phyloP scores from a whole-genome alignment of 305 asterid species.

The Striga hermonthica region DNA sequence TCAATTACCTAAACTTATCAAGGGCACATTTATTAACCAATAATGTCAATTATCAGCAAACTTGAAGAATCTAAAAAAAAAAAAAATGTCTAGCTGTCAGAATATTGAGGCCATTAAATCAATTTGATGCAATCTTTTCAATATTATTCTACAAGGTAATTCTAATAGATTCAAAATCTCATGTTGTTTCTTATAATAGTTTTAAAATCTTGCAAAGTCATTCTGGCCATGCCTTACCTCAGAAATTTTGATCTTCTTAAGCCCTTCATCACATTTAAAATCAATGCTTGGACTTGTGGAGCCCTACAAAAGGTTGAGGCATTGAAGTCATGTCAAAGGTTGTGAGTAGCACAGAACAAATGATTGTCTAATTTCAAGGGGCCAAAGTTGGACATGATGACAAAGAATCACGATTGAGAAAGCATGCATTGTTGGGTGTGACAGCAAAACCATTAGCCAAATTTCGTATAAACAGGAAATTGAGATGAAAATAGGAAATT shows the following conservation, averaged over 20 bases:
- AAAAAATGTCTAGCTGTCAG: too few relatives aligned
- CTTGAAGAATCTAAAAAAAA: too few relatives aligned
- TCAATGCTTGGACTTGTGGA: constrained; percentile 51
- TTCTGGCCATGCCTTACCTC: constrained; percentile 40
- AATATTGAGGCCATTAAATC: too few relatives aligned
- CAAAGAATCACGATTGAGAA: not conserved
- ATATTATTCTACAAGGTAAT: too few relatives aligned
- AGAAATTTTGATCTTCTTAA: constrained; percentile 59
- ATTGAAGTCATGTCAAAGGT: constrained; percentile 28
- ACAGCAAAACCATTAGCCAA: constrained; percentile 19
- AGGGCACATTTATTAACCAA: too few relatives aligned
- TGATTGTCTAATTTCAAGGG: constrained; percentile 26
- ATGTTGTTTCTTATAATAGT: too few relatives aligned
- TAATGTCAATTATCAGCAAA: too few relatives aligned
- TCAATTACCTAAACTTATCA: too few relatives aligned
- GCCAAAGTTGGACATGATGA: constrained; percentile 12
- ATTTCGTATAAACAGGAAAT: constrained; percentile 5
- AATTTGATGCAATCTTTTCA: too few relatives aligned
- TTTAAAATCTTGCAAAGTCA: too few relatives aligned
- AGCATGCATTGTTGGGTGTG: not conserved
- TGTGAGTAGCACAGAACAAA: constrained; percentile 15
- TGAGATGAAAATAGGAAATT: not conserved
- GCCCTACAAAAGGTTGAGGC: constrained; percentile 41
- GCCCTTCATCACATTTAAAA: constrained; percentile 66
- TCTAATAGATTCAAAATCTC: too few relatives aligned